These are phyloP conservation scores for Crataegus laevigata DNA, from an alignment of 306 rosid genomes.

Conservation along the genomic window DNA sequence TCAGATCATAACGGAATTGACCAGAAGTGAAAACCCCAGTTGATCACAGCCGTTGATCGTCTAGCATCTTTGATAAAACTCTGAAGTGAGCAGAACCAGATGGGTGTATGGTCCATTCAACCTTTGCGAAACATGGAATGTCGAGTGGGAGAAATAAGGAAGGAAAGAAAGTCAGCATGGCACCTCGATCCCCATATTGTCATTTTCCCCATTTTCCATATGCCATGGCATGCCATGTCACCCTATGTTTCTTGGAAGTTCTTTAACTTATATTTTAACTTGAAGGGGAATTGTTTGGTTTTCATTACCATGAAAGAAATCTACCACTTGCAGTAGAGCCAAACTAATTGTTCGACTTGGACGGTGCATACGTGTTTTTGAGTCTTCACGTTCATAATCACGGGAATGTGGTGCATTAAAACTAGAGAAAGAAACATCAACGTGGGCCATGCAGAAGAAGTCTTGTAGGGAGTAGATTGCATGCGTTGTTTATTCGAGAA, in stretches of 20 bases:
- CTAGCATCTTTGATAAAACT: neutral
- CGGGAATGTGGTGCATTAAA: slow-evolving; percentile 16
- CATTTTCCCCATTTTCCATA: neutral
- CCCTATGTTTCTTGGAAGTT: neutral
- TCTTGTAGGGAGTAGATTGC: slow-evolving; percentile 2
- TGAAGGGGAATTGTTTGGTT: neutral
- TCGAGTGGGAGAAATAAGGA: slow-evolving; percentile 6
- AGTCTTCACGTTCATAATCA: slow-evolving; percentile 1
- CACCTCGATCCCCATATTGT: neutral
- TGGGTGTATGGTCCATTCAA: slow-evolving; percentile 11
- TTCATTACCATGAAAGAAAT: neutral
- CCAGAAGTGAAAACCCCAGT: slow-evolving; percentile 4
- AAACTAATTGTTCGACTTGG: neutral
- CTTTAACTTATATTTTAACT: neutral
- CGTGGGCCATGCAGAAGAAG: slow-evolving; percentile 19
- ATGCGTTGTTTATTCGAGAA: neutral
- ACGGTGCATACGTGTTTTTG: neutral
- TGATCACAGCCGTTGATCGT: slow-evolving; percentile 12
- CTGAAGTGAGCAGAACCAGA: neutral
- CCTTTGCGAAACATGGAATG: slow-evolving; percentile 22
- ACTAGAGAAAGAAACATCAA: slow-evolving; percentile 1
- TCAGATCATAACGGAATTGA: neutral
- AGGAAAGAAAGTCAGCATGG: neutral
- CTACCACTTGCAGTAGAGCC: neutral
- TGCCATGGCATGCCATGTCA: neutral